phyloP scores from a whole-genome alignment of 176 grass and related monocot genomes.

The Elymus sibiricus region DNA sequence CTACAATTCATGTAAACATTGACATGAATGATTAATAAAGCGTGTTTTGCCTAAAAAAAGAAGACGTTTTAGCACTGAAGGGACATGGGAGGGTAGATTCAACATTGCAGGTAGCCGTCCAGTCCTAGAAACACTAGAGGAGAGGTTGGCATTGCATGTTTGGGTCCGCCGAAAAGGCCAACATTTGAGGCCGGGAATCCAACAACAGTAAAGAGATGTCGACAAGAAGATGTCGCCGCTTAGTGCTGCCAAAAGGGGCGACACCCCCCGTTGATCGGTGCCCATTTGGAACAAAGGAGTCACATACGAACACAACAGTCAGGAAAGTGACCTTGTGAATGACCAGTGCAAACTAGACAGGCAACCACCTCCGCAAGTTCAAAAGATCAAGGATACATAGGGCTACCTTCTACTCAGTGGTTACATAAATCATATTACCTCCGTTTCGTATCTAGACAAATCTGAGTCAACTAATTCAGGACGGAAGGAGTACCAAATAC shows the following conservation, averaged over 20 bases:
- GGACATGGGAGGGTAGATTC: neutral
- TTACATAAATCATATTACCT: neutral
- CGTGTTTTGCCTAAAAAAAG: too few relatives aligned
- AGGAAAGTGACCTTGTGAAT: neutral
- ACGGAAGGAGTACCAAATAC: too few relatives aligned
- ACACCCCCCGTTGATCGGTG: slow-evolving; percentile 13
- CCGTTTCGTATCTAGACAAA: too few relatives aligned
- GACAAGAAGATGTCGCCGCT: slow-evolving; percentile 23
- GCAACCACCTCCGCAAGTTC: neutral
- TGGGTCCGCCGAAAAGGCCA: neutral
- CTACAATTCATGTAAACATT: too few relatives aligned
- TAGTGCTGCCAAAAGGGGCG: slow-evolving; percentile 29
- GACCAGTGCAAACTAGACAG: neutral
- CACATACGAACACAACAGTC: neutral
- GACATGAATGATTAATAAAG: too few relatives aligned
- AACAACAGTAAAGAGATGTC: slow-evolving; percentile 27
- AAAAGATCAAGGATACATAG: neutral
- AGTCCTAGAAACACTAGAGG: neutral
- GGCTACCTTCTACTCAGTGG: neutral
- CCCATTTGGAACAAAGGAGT: neutral
- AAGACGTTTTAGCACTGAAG: neutral
- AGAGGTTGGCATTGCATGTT: neutral
- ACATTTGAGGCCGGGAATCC: slow-evolving; percentile 18
- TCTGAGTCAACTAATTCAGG: too few relatives aligned
- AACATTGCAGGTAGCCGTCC: neutral